Base-by-base conservation (phyloP, 352 stramenopile species). In the Pythium biforme region DNA sequence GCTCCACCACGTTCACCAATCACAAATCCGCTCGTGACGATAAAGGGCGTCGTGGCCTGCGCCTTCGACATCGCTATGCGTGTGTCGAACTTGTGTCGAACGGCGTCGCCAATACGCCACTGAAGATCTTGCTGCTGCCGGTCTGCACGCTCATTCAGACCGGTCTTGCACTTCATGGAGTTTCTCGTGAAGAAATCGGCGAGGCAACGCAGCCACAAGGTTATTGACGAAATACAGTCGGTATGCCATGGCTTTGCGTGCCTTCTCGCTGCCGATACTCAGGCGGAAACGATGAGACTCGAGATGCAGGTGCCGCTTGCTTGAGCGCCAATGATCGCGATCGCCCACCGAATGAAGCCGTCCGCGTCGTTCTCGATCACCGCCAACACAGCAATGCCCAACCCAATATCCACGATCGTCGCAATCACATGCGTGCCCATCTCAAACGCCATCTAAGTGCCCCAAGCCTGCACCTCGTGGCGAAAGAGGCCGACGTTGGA, bases 1-100 rank as follows among this genome's bases (percentile, higher is more conserved):
- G 49, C 53, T 67, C 51, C 6, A 55, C 20, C 17, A 60, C 31
- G n/a, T n/a, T n/a, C n/a, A n/a, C n/a, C n/a, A 26, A 43, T 56
- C 15, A 67, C 23, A 0, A 67, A 39, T 11, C 40, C 45, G 11
- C 26, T 45, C 1, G 29, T 31, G 40, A 50, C 33, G 29, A 48
- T 39, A 12, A 55, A 34, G 14, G 51, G 52, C 15, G n/a, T 55
- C 17, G 39, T 15, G 7, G 26, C 4, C 15, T 48, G 39, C 4
- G 46, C 56, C n/a, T 33, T 47, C 10, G 45, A 26, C 27, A 63
- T 48, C 6, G 57, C 57, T 20, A 64, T 57, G 3, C 57, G 45
- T n/a, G n/a, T n/a, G n/a, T n/a, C n/a, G n/a, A n/a, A n/a, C n/a
- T n/a, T n/a, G n/a, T n/a, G n/a, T n/a, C n/a, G n/a, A n/a, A n/a